Percentiles rank a stretch among this genome's conserved stretches.
Conservation (phyloP, 2,329 filamentous ascomycete genomes). For the Cladophialophora yegresii region DNA sequence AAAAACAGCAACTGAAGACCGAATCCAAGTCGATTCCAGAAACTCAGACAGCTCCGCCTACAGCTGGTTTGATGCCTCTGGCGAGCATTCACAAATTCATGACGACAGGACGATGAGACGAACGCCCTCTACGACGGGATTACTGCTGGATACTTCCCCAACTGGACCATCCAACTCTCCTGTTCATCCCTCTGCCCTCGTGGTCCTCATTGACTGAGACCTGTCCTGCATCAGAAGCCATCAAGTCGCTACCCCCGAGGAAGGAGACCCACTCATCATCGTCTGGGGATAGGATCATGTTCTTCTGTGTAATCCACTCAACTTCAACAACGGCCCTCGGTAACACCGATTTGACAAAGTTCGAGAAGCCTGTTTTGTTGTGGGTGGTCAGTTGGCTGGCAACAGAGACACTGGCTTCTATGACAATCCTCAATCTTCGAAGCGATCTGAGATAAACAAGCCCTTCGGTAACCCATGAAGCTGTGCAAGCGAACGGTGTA, state of each 20-base stretch:
- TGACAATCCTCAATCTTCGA: slow-evolving; percentile 14
- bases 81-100: slow-evolving; percentile 55
- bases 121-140: background rate
- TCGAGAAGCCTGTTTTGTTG: slow-evolving; percentile 6
- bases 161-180: background rate
- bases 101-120: slow-evolving; percentile 47
- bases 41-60: slow-evolving; percentile 38
- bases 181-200: background rate
- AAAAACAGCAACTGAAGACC: slow-evolving; percentile 36
- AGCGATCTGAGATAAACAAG: slow-evolving; percentile 16
- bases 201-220: background rate
- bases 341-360: background rate
- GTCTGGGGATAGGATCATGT: slow-evolving; percentile 1
- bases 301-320: slow-evolving; percentile 9
- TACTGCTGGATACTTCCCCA: background rate
- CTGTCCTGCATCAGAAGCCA: background rate
- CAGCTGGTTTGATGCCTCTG: slow-evolving; percentile 45
- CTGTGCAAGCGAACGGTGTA: slow-evolving; percentile 3
- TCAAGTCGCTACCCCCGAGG: background rate
- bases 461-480: slow-evolving; percentile 20
- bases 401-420: slow-evolving; percentile 13
- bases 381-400: background rate
- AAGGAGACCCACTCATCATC: slow-evolving; percentile 12
- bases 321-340: slow-evolving; percentile 4
- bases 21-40: slow-evolving; percentile 42